Evolutionary conservation across 2,329 filamentous ascomycete species (phyloP).

Genomic region (Metarhizium rileyi): DNA sequence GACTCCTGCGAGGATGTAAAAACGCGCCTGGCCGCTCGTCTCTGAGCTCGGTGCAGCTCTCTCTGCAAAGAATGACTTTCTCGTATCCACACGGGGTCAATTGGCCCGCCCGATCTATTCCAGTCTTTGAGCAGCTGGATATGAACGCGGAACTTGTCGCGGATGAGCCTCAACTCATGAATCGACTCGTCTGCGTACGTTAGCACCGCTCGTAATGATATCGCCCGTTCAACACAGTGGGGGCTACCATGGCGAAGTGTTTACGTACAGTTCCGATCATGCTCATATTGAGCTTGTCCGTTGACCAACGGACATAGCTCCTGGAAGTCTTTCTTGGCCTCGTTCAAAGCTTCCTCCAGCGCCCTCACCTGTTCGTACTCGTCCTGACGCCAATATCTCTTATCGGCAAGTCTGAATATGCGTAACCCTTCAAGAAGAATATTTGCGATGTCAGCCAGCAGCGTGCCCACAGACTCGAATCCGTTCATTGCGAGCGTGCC

Average conservation of each 20-base stretch:
- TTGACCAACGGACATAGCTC: conserved; percentile 45
- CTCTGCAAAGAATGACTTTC: conserved; percentile 39
- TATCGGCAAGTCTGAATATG: conserved; percentile 46
- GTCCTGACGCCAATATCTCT: conserved; percentile 47
- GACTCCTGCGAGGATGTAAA: conserved; percentile 41
- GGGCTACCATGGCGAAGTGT: background rate
- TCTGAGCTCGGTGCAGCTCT: conserved; percentile 48
- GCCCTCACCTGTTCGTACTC: conserved; percentile 49
- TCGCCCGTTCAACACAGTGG: background rate
- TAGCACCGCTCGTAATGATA: background rate
- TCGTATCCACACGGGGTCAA: conserved; percentile 45
- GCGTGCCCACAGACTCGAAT: conserved; percentile 45
- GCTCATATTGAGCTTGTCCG: conserved; percentile 47
- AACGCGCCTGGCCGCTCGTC: conserved; percentile 46
- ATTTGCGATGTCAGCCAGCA: conserved; percentile 48
- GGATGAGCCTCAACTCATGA: conserved; percentile 37
- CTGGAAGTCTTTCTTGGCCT: conserved; percentile 52
- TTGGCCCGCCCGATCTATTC: conserved; percentile 43
- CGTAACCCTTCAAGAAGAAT: conserved; percentile 42
- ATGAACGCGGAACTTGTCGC: conserved; percentile 36
- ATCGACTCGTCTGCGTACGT: conserved; percentile 37
- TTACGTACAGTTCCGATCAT: conserved; percentile 43
- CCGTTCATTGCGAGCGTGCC: conserved; percentile 22
- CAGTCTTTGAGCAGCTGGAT: conserved; percentile 43
- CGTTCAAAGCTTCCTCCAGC: conserved; percentile 45